These are phyloP conservation scores for Peziza echinospora DNA, from an alignment of 495 filamentous ascomycete species.

Conservation along the genomic window DNA sequence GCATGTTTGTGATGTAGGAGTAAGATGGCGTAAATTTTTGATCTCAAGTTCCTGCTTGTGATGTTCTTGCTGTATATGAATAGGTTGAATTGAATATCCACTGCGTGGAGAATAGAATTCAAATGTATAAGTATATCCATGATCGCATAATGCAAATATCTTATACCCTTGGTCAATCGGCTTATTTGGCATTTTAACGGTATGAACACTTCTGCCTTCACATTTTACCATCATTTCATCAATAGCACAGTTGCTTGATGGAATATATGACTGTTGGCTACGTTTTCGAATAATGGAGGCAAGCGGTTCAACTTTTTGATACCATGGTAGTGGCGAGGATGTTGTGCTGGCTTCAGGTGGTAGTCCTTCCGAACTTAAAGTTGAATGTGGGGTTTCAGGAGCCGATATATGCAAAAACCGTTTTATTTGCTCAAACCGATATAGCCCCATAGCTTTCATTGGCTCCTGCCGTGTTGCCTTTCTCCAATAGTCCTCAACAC, in stretches of 20 bases:
- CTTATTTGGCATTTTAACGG: not conserved
- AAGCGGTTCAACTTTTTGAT: not conserved
- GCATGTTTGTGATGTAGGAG: not conserved
- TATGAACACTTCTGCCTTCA: not conserved
- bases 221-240: not conserved
- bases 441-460: not conserved
- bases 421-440: not conserved
- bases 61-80: not conserved
- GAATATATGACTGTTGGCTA: slow-evolving; percentile 3
- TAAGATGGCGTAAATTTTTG: not conserved
- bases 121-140: not conserved
- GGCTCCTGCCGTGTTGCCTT: not conserved
- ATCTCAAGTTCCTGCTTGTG: not conserved
- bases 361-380: too few relatives aligned
- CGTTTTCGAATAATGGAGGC: not conserved
- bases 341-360: not conserved
- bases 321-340: not conserved
- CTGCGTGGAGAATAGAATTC: not conserved
- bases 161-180: not conserved
- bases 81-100: not conserved
- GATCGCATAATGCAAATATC: not conserved
- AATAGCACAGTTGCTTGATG: slow-evolving; percentile 1
- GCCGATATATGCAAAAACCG: not conserved
- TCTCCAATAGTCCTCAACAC: not conserved
- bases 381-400: too few relatives aligned